Evolutionary conservation across 2,329 filamentous ascomycete genomes (phyloP).

Genomic region (Leptographium procerum): DNA sequence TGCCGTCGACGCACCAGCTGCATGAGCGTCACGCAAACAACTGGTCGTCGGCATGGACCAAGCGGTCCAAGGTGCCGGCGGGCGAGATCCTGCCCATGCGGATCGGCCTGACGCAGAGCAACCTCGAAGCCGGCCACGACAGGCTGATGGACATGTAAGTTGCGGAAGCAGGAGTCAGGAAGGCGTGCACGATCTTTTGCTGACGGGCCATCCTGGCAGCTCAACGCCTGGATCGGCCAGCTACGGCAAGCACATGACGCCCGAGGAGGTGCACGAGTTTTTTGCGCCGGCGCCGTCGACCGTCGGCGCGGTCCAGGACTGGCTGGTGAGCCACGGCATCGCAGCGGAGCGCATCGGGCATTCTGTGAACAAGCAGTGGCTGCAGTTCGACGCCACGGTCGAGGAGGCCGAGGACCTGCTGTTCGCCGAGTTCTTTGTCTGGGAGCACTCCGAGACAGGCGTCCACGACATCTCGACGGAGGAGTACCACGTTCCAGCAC

Average conservation of each 20-base stretch:
- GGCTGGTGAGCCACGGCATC: slow-evolving; percentile 21
- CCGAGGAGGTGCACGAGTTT: slow-evolving; percentile 22
- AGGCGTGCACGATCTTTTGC: neutral
- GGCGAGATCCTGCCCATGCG: slow-evolving; percentile 9
- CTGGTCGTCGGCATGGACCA: slow-evolving; percentile 16
- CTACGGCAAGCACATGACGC: slow-evolving; percentile 25
- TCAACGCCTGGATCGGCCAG: slow-evolving; percentile 15
- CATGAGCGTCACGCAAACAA: slow-evolving; percentile 19
- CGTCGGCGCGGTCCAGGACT: slow-evolving; percentile 19
- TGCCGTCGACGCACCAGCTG: slow-evolving; percentile 4
- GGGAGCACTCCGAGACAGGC: slow-evolving; percentile 1
- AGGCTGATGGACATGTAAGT: slow-evolving; percentile 19
- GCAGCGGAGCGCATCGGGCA: slow-evolving; percentile 2
- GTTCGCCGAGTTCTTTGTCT: slow-evolving; percentile 5
- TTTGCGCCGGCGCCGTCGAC: slow-evolving; percentile 23
- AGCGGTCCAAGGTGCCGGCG: slow-evolving; percentile 15
- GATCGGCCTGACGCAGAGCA: slow-evolving; percentile 14
- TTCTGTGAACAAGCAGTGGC: slow-evolving; percentile 11
- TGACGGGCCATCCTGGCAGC: neutral
- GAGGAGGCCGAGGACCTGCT: slow-evolving; percentile 11
- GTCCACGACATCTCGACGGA: slow-evolving; percentile 3
- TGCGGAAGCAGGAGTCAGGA: too few species aligned
- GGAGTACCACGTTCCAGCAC: slow-evolving; percentile 30
- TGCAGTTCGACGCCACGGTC: slow-evolving; percentile 13
- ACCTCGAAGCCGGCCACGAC: slow-evolving; percentile 17